phyloP scores from a whole-genome alignment of 768 basidiomycete species.

The Phaeotremella fagi region DNA sequence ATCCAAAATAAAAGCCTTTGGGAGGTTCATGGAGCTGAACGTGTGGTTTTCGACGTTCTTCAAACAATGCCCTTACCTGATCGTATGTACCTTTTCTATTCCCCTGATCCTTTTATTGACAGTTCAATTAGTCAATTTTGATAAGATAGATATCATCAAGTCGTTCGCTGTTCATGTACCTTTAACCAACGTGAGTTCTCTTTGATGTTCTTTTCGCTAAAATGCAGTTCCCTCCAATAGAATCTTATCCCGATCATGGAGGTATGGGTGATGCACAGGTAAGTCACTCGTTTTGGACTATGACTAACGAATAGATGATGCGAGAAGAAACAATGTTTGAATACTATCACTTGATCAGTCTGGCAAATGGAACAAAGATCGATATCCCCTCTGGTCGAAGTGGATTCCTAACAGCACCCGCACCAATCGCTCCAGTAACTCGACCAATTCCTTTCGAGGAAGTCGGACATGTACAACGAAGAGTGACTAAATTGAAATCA shows the following conservation, averaged over 20 bases:
- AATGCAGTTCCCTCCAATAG: conserved; percentile 22
- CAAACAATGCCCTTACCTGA: conserved; percentile 1
- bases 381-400: conserved; percentile 22
- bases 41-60: conserved; percentile 17
- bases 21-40: conserved; percentile 21
- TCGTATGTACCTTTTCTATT: too few relatives aligned
- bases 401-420: conserved; percentile 10
- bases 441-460: too few relatives aligned
- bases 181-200: conserved; percentile 20
- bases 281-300: not conserved
- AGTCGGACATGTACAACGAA: too few relatives aligned
- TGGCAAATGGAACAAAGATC: conserved; percentile 18
- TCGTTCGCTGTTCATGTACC: conserved; percentile 23
- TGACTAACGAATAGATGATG: conserved; percentile 6
- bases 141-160: conserved; percentile 1
- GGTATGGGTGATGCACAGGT: conserved; percentile 8
- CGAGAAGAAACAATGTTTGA: conserved; percentile 18
- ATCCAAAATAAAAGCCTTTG: conserved; percentile 17
- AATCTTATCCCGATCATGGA: not conserved
- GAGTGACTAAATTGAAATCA: too few relatives aligned
- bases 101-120: too few relatives aligned
- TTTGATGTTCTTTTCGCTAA: not conserved
- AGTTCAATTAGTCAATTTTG: too few relatives aligned
- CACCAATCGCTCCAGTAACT: not conserved
- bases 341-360: conserved; percentile 11